Evolutionary conservation across 352 stramenopile genomes (phyloP).

Genomic region (Phytophthora litchii): DNA sequence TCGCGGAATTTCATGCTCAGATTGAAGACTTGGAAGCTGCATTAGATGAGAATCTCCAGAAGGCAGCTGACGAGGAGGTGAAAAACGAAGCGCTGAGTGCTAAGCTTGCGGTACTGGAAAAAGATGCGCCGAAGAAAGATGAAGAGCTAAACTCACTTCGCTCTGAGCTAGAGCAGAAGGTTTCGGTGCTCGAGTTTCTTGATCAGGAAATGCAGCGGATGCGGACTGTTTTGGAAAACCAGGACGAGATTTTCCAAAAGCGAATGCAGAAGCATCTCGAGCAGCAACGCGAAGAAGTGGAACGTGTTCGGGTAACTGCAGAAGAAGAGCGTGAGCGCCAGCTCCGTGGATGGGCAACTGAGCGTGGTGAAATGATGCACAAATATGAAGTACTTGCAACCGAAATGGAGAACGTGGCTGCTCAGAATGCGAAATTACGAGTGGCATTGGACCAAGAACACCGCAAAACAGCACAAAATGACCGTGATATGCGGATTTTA

Average conservation of each 20-base stretch:
- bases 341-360: conserved; percentile 38
- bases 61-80: conserved; percentile 37
- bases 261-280: conserved; percentile 56
- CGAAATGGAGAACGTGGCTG: conserved; percentile 51
- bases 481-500: conserved; percentile 71
- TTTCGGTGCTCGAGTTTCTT: conserved; percentile 63
- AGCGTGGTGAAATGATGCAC: conserved; percentile 41
- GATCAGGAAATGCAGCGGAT: conserved; percentile 76
- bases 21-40: conserved; percentile 68
- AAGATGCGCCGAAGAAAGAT: conserved; percentile 26
- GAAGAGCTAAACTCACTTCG: conserved; percentile 14
- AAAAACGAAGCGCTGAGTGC: conserved; percentile 35
- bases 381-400: conserved; percentile 46
- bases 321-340: conserved; percentile 52
- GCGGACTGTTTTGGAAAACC: conserved; percentile 53
- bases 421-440: conserved; percentile 59
- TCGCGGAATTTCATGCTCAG: conserved; percentile 50
- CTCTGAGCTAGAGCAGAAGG: conserved; percentile 50
- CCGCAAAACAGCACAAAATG: conserved; percentile 51
- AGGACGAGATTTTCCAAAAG: conserved; percentile 63
- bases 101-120: conserved; percentile 28
- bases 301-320: conserved; percentile 22
- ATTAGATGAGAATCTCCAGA: conserved; percentile 63
- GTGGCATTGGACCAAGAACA: conserved; percentile 49
- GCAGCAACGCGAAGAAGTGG: conserved; percentile 50